Evolutionary conservation across 345 rosid genomes (phyloP), one percentile per base, ranked within the genome.

Genomic region (Eucalyptus pauciflora): DNA sequence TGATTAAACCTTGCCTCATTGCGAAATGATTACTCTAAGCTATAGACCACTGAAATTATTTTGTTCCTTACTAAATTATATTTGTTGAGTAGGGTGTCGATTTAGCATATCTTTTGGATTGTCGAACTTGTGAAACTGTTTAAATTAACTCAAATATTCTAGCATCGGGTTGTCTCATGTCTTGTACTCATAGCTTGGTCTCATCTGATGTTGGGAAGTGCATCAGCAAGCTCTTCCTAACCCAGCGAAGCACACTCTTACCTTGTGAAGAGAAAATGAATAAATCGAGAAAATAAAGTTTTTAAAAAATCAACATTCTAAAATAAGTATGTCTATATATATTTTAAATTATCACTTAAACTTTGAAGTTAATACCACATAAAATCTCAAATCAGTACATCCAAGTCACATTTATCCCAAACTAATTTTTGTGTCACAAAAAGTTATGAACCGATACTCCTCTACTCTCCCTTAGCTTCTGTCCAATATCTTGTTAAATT

Each of bases 381-480:
- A 33, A 33, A 33, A 33, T 71, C 45, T 33, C 18, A 33, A 33
- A 33, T 20, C 1, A 1, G 2, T 33, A 33, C 7, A 69, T 15
- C 43, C 24, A 8, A 4, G 4, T 20, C 24, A 5, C 80, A 33
- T 33, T n/a, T 1, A n/a, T 33, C 76, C 3, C 11, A 67, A 4
- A 33, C 2, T 33, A 18, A 3, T 52, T 18, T 52, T 52, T 52
- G 2, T 33, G 4, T 33, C 13, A 17, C 7, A 17, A 17, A 69
- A 69, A 69, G 9, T 69, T 33, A 0, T 2, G 1, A 69, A 33
- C 4, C 1, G 1, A 18, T 33, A 17, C 45, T 13, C 17, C 8
- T 33, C 12, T 33, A 8, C 80, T 31, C 6, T 4, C 3, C 7
- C 2, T 69, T 18, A 33, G 24, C 24, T 69, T 69, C 2, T 11